Base-by-base conservation (phyloP, 345 rosid genomes). In the Corchorus olitorius region DNA sequence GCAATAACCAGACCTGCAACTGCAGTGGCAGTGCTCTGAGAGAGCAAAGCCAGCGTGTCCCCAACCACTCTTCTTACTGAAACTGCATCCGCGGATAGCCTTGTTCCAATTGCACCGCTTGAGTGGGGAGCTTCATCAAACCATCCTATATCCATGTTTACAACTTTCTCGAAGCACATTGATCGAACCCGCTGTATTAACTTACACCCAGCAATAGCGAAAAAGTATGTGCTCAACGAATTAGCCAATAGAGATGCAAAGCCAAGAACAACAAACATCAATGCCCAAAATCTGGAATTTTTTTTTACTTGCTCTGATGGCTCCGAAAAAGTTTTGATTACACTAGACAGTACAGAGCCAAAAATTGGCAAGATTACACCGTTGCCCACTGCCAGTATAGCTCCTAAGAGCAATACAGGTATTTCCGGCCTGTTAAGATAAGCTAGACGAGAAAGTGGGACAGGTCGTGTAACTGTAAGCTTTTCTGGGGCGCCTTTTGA, bases 101-200 rank as follows among this genome's bases (percentile, higher is more conserved):
- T 90, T 17, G 97, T 86, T 35, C 98, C 97, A 68, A 92, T 84
- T 17, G 86, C 78, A 22, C 97, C 95, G 66, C 93, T 94, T 17
- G 97, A 92, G 83, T 94, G 89, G 56, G 87, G 86, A 43, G 91
- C 84, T 45, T 86, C 91, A 78, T 94, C 97, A 9, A 92, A 92
- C 95, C 97, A 94, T 15, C 93, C 85, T 65, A 93, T 85, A 81
- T 95, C 97, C 98, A 93, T 95, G 71, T 76, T 80, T 76, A 95
- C 88, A 56, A 92, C 92, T 83, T 87, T 94, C 88, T 90, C 86
- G 72, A 92, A 94, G 78, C 97, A 92, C 78, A 91, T 78, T 1
- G 89, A 73, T 75, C 97, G 79, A 65, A 94, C 87, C 76, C 92
- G 77, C 71, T 83, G 86, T 78, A 92, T 86, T 39, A 94, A 59